Evolutionary conservation across 2,329 filamentous ascomycete genomes (phyloP), one percentile per base, ranked within the genome.

Genomic region (Fusarium drepaniforme): DNA sequence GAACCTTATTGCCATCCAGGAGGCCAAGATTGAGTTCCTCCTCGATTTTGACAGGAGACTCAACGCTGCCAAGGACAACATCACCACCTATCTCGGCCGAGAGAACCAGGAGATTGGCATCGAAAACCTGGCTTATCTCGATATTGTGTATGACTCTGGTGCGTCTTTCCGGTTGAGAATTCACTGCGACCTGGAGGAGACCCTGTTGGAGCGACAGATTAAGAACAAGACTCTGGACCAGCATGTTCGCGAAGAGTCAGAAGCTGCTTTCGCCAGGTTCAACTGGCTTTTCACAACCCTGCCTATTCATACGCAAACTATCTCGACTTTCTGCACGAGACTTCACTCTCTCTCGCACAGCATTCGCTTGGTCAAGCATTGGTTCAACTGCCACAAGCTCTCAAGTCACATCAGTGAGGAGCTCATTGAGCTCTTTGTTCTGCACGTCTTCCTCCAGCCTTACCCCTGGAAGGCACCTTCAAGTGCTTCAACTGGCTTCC

Each of bases 21-120:
- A 95, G 79, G 96, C 95, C 15, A 99, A 99, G 83, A 90, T 97
- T 44, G 97, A 97, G 5, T 97, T 99, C 80, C 87, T 97, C 5
- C 85, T 98, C 5, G 90, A 92, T 77, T 91, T 98, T 67, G 91
- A 92, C 60, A 91, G 92, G 62, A 88, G 95, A 4, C 85, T 99
- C 3, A 88, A 90, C 65, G 88, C 90, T 21, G 84, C 87, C 4
- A 90, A 92, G 30, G 86, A 89, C 11, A 88, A 86, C 49, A 87
- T 95, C 46, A 90, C 86, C 33, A 91, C 92, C 8, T 91, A 91
- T 56, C 85, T 98, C 15, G 96, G 97, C 1, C 86, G 98, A 18
- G 97, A 98, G 79, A 95, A 97, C 73, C 88, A 90, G 67, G 88
- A 88, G 13, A 87, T 89, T 46, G 91, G 91, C 51, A 88, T 93